phyloP scores from a whole-genome alignment of 306 rosid species.

The Neltuma alba region DNA sequence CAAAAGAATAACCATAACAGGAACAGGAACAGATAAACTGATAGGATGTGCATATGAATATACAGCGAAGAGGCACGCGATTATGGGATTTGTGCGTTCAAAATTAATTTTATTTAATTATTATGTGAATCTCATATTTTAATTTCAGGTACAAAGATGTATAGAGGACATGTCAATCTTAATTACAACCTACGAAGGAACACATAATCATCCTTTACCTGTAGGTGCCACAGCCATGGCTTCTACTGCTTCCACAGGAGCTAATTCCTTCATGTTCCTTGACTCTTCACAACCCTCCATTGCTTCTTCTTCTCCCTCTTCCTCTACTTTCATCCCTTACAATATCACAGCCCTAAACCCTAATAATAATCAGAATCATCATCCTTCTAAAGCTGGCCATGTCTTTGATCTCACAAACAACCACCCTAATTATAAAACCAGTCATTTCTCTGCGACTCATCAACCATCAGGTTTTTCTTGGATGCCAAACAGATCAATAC shows the following conservation, averaged over 20 bases:
- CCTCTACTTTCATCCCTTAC: background rate
- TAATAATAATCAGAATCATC: conserved; percentile 24
- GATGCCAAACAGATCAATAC: conserved; percentile 39
- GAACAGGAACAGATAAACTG: no score
- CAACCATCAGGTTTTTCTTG: conserved; percentile 42
- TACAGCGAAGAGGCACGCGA: no score
- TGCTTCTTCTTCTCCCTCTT: background rate
- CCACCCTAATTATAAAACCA: no score
- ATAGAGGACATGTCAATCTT: conserved; percentile 94
- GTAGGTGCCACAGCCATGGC: conserved; percentile 98
- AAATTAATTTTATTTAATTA: conserved; percentile 26
- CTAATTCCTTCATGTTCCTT: conserved; percentile 45
- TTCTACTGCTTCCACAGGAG: conserved; percentile 60
- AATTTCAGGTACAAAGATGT: conserved; percentile 87
- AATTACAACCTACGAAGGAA: conserved; percentile 95
- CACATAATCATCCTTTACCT: conserved; percentile 93
- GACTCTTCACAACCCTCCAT: conserved; percentile 54
- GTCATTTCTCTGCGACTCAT: no score
- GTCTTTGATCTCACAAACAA: conserved; percentile 65
- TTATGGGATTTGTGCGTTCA: background rate
- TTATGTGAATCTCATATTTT: background rate
- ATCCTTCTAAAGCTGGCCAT: conserved; percentile 55
- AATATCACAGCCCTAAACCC: conserved; percentile 38
- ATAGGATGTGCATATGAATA: no score
- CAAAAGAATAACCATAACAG: no score